Evolutionary conservation across 257 asterid species (phyloP).

Genomic region (Capsicum baccatum): DNA sequence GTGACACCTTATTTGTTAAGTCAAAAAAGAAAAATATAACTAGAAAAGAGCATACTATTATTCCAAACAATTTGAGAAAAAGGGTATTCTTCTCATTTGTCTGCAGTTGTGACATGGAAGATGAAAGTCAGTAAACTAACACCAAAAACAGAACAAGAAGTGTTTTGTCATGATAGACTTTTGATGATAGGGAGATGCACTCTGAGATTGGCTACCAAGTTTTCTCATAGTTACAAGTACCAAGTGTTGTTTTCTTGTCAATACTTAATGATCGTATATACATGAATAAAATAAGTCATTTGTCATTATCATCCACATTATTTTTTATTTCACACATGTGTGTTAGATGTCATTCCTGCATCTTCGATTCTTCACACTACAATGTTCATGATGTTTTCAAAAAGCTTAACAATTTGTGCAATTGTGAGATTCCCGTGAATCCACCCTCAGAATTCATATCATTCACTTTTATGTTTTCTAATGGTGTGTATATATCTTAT

Average conservation of each 20-base stretch:
- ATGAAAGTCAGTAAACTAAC: background rate
- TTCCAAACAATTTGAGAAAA: background rate
- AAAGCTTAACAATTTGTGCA: background rate
- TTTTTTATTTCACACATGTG: background rate
- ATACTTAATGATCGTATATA: background rate
- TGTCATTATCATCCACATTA: conserved; percentile 11
- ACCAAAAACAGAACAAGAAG: background rate
- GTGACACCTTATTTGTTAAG: conserved; percentile 2
- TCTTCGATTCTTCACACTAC: background rate
- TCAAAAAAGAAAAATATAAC: background rate
- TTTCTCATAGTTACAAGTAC: background rate
- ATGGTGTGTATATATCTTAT: conserved; percentile 53
- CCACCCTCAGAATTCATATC: background rate
- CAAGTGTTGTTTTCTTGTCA: background rate
- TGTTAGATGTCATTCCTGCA: background rate
- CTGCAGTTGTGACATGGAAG: conserved; percentile 19
- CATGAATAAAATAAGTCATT: background rate
- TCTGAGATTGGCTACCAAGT: background rate
- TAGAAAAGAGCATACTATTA: background rate
- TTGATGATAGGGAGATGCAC: background rate
- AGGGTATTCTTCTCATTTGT: background rate
- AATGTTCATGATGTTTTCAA: conserved; percentile 10
- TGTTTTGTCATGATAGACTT: conserved; percentile 1
- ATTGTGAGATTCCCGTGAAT: conserved; percentile 1
- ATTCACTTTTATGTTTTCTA: conserved; percentile 7